Evolutionary conservation across 805 yeast genomes (phyloP).

Genomic region (Kregervanrija pseudodelftensis): DNA sequence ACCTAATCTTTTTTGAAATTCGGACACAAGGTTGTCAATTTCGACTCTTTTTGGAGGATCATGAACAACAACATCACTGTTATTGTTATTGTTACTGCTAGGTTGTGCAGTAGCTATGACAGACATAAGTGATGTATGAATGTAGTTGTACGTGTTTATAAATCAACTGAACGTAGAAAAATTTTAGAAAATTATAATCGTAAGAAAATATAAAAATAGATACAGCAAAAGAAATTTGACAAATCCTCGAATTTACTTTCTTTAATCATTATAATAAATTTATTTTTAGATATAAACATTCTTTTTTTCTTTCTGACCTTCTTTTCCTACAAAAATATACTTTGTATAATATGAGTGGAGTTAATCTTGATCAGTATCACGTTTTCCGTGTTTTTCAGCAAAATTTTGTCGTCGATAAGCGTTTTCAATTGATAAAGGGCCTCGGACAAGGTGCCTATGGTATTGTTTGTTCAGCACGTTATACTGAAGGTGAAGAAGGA

Average conservation of each 20-base stretch:
- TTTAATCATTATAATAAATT: no score
- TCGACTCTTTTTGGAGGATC: slow-evolving; percentile 37
- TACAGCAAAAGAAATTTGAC: no score
- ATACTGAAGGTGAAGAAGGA: slow-evolving; percentile 62
- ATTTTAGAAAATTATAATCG: no score
- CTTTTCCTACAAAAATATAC: no score
- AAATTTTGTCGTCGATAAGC: slow-evolving; percentile 83
- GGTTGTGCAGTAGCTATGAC: not conserved
- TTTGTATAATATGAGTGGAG: no score
- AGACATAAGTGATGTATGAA: not conserved
- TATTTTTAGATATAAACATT: no score
- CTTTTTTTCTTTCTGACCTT: no score
- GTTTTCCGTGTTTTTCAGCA: slow-evolving; percentile 64
- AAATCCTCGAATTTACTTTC: no score
- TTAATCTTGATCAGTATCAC: slow-evolving; percentile 22
- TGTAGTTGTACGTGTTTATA: no score
- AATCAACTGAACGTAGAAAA: no score
- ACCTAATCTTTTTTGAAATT: slow-evolving; percentile 69
- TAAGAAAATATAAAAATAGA: no score
- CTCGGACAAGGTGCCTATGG: slow-evolving; percentile 99
- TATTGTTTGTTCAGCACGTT: slow-evolving; percentile 89
- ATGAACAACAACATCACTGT: not conserved
- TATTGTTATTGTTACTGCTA: not conserved
- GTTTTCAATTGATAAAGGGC: slow-evolving; percentile 86
- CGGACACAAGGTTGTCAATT: slow-evolving; percentile 59